Base-by-base conservation (phyloP, 371 early-diverging fungal species). In the Choanephora cucurbitarum region DNA sequence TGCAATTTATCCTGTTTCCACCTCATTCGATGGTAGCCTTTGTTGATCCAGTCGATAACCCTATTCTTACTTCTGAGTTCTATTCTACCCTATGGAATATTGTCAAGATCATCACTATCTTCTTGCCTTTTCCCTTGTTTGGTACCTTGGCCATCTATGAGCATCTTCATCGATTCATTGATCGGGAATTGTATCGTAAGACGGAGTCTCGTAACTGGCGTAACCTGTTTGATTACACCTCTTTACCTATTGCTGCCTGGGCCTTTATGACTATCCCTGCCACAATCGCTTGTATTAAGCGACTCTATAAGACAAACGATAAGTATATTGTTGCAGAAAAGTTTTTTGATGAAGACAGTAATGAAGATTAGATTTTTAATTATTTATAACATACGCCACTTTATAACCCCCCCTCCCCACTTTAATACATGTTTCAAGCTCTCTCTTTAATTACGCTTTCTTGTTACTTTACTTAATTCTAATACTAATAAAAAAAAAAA, bases 181-280 rank as follows among this genome's bases (percentile, higher is more conserved):
- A 82, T 58, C 64, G 78, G 34, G 79, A 80, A 57, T 59, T 80
- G 28, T 74, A 73, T 62, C 67, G 72, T 49, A 62, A 66, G 37
- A 47, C 62, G 0, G 79, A 82, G 39, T 57, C 66, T 32, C 57
- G 81, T 51, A 66, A 64, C 13, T 81, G 79, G 81, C 67, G 69
- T 28, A 76, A 80, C 58, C 45, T 64, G 9, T 57, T 69, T 34
- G 82, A 82, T 45, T 82, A 82, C 37, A 70, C 67, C 21, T 73
- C 77, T 33, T 57, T 80, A n/a, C 82, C 82, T 22, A 70, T 82
- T 24, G 75, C 77, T 23, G 82, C 82, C n/a, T 80, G 79, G 79
- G 57, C 77, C 52, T 82, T 80, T 43, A 72, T 82, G 80, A 82
- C 82, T 17, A 69, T 82, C 28, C 82, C 82, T 8, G 68, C 77